A percentile compares a stretch with the other conserved stretches of the same genome.
phyloP scores from a whole-genome alignment of 192 early-diverging fungal species.

The Backusella macrospora region DNA sequence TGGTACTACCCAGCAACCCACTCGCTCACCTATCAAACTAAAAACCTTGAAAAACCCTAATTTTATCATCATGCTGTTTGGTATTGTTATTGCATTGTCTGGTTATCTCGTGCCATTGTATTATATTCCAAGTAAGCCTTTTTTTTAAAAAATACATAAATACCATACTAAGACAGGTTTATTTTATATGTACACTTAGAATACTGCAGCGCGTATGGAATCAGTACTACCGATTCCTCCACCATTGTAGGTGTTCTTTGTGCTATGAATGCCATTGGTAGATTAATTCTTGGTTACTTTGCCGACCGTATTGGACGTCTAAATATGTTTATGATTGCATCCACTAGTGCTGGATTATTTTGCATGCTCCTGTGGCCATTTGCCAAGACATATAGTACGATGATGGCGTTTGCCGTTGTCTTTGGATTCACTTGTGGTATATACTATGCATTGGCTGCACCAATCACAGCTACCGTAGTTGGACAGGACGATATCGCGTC shows the following conservation, averaged over 20 bases:
- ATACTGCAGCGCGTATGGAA: slow-evolving; percentile 13
- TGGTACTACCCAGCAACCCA: background rate
- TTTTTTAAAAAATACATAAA: background rate
- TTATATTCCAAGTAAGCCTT: slow-evolving; percentile 40
- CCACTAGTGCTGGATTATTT: slow-evolving; percentile 23
- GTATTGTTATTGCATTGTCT: slow-evolving; percentile 32
- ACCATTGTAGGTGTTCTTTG: slow-evolving; percentile 27
- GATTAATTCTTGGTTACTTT: slow-evolving; percentile 29
- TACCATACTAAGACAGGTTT: background rate
- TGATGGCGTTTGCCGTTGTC: slow-evolving; percentile 36
- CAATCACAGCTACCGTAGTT: slow-evolving; percentile 36
- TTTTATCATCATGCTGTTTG: slow-evolving; percentile 38
- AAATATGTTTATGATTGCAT: slow-evolving; percentile 31
- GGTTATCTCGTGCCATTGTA: slow-evolving; percentile 50
- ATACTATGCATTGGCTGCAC: slow-evolving; percentile 36
- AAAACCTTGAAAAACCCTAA: slow-evolving; percentile 30
- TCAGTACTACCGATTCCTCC: slow-evolving; percentile 19
- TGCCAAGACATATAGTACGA: slow-evolving; percentile 24
- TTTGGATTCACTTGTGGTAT: slow-evolving; percentile 39
- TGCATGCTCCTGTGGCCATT: slow-evolving; percentile 34
- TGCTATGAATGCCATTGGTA: slow-evolving; percentile 36
- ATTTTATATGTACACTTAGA: background rate
- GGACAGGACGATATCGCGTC: slow-evolving; percentile 30
- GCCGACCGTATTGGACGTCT: slow-evolving; percentile 37
- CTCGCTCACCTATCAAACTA: slow-evolving; percentile 21